These are phyloP conservation scores for Lodderomyces margitis DNA, from an alignment of 1,139 yeast species.

Conservation along the genomic window DNA sequence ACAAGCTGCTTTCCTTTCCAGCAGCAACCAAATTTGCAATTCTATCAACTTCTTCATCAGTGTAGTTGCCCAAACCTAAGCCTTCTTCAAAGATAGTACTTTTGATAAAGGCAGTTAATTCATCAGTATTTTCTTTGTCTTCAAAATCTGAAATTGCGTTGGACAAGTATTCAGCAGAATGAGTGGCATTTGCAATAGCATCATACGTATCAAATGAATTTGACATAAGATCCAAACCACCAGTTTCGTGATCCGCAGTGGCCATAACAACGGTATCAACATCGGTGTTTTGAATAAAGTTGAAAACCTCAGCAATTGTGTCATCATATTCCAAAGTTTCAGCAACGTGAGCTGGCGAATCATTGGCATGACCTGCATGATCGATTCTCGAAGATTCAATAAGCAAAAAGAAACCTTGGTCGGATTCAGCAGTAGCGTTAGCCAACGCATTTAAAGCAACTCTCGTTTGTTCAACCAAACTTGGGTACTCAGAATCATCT, in stretches of 20 bases:
- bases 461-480: constrained; percentile 67
- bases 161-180: constrained; percentile 68
- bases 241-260: constrained; percentile 91
- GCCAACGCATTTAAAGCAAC: constrained; percentile 68
- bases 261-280: constrained; percentile 72
- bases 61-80: constrained; percentile 59
- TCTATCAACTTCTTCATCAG: constrained; percentile 44
- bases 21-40: constrained; percentile 23
- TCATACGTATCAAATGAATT: constrained; percentile 79
- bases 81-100: constrained; percentile 51
- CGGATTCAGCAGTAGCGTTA: constrained; percentile 63
- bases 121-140: constrained; percentile 23
- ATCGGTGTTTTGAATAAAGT: constrained; percentile 64
- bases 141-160: constrained; percentile 26
- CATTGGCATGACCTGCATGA: constrained; percentile 89
- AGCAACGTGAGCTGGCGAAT: constrained; percentile 50
- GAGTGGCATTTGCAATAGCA: constrained; percentile 62
- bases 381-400: constrained; percentile 90
- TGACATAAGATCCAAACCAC: constrained; percentile 54
- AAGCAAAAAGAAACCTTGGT: constrained; percentile 76
- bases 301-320: constrained; percentile 67
- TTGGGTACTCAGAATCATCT: constrained; percentile 54
- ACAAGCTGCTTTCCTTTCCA: constrained; percentile 17
- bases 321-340: constrained; percentile 61
- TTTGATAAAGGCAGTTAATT: constrained; percentile 42